A percentile compares a stretch with the other conserved stretches of the same genome.
Conservation (phyloP, 1,284 basidiomycete species). For the Ganoderma resinaceum region DNA sequence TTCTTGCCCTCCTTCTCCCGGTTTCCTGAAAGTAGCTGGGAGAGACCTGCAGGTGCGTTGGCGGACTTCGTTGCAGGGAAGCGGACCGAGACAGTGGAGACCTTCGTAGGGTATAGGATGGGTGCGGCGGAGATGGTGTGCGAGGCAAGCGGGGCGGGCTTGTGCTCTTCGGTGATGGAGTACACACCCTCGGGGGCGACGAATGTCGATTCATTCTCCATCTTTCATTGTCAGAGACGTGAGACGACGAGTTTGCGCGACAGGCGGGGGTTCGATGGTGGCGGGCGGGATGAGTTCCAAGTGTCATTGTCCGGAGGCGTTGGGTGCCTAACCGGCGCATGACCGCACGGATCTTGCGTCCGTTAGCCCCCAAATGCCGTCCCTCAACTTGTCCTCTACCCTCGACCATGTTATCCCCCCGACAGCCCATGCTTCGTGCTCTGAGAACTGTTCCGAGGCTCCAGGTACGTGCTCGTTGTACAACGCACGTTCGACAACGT, state of each 20-base stretch:
- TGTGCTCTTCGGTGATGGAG: conserved; percentile 85
- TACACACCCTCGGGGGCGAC: conserved; percentile 89
- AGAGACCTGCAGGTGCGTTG: conserved; percentile 60
- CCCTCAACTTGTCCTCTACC: conserved; percentile 23
- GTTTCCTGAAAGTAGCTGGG: conserved; percentile 67
- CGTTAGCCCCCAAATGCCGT: conserved; percentile 11
- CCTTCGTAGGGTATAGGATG: conserved; percentile 63
- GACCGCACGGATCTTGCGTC: conserved; percentile 32
- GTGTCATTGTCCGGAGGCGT: background rate
- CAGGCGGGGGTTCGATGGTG: conserved; percentile 17
- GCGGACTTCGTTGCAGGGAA: conserved; percentile 65
- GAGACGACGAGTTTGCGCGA: conserved; percentile 10
- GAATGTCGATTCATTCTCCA: conserved; percentile 85
- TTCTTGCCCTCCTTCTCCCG: conserved; percentile 64
- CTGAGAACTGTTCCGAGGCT: conserved; percentile 25
- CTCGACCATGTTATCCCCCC: conserved; percentile 36
- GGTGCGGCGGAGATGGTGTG: conserved; percentile 54
- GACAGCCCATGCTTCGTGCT: conserved; percentile 24
- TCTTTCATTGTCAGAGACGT: conserved; percentile 41
- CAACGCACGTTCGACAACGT: conserved; percentile 3
- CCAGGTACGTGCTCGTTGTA: conserved; percentile 23
- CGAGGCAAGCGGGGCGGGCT: conserved; percentile 58
- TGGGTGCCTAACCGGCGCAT: conserved; percentile 15
- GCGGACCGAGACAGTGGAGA: conserved; percentile 68
- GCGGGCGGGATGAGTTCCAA: conserved; percentile 15